Percentiles rank a stretch among this genome's conserved stretches.
Evolutionary conservation across 1,139 yeast species (phyloP).

Genomic region (Debaryomycetaceae sp.): DNA sequence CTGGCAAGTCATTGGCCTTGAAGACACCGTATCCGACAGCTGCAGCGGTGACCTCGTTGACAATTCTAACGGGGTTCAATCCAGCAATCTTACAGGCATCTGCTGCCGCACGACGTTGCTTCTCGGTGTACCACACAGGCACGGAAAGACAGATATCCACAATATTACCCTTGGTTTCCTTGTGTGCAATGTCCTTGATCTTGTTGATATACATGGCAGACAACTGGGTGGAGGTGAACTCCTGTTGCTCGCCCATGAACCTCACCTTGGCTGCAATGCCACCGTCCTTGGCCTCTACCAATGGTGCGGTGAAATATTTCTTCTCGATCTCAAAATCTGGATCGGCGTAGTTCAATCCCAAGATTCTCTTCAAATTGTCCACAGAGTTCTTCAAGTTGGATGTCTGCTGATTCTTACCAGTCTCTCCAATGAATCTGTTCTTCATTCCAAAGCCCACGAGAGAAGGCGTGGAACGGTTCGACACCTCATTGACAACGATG

Average conservation of each 20-base stretch:
- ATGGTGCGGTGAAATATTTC: slow-evolving; percentile 66
- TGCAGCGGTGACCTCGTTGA: slow-evolving; percentile 96
- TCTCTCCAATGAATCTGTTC: slow-evolving; percentile 90
- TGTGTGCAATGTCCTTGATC: slow-evolving; percentile 73
- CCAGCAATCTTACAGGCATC: slow-evolving; percentile 97
- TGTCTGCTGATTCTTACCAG: slow-evolving; percentile 93
- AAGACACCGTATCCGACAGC: slow-evolving; percentile 99
- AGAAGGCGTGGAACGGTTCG: slow-evolving; percentile 95
- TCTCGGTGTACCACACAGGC: slow-evolving; percentile 96
- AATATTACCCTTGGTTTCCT: slow-evolving; percentile 79
- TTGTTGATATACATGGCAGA: slow-evolving; percentile 94
- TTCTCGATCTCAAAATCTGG: slow-evolving; percentile 77
- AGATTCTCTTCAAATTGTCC: slow-evolving; percentile 85
- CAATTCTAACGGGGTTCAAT: slow-evolving; percentile 95
- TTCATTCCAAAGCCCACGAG: slow-evolving; percentile 89
- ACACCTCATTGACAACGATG: slow-evolving; percentile 95
- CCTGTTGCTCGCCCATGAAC: slow-evolving; percentile 73
- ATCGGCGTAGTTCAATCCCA: slow-evolving; percentile 74
- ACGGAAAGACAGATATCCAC: slow-evolving; percentile 91
- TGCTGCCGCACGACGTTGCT: slow-evolving; percentile 92
- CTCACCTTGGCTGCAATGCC: slow-evolving; percentile 82
- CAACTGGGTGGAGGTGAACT: slow-evolving; percentile 84
- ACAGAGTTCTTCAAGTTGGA: slow-evolving; percentile 96
- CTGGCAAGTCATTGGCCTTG: slow-evolving; percentile 92
- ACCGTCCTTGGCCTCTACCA: slow-evolving; percentile 69